Percentiles rank a stretch among this genome's conserved stretches.
phyloP scores from a whole-genome alignment of 345 rosid species.

The Odontarrhena argentea region DNA sequence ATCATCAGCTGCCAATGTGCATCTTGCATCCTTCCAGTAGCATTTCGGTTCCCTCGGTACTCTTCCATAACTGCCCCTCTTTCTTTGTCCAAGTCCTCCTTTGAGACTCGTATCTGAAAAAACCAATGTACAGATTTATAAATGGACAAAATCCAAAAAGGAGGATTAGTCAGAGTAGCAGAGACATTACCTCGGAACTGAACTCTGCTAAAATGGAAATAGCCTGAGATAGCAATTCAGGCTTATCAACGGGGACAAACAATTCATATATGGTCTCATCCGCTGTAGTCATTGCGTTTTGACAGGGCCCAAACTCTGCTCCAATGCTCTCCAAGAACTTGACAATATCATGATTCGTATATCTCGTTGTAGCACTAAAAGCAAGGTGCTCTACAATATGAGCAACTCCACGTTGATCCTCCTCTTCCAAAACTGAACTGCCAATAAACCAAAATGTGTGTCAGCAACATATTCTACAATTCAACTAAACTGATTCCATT shows the following conservation, averaged over 20 bases:
- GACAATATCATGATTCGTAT: conserved; percentile 86
- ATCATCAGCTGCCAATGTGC: conserved; percentile 83
- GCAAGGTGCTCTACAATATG: conserved; percentile 97
- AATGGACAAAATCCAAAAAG: not conserved
- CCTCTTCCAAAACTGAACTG: conserved; percentile 99
- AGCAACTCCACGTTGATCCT: conserved; percentile 92
- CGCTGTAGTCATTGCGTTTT: conserved; percentile 86
- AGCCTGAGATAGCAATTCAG: conserved; percentile 67
- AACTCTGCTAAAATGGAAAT: conserved; percentile 87
- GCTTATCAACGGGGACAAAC: conserved; percentile 87
- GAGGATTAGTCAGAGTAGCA: conserved; percentile 2
- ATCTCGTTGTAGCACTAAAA: conserved; percentile 81
- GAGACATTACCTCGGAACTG: conserved; percentile 69
- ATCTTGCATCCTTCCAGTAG: conserved; percentile 89
- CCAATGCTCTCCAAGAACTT: conserved; percentile 93
- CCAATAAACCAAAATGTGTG: conserved; percentile 45
- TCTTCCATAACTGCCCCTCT: conserved; percentile 97
- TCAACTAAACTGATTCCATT: not conserved
- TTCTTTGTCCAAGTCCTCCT: conserved; percentile 87
- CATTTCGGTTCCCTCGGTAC: conserved; percentile 79
- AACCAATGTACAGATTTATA: not conserved
- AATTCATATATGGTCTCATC: conserved; percentile 90
- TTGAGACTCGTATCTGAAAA: conserved; percentile 73
- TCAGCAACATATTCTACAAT: conserved; percentile 40
- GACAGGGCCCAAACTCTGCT: conserved; percentile 96